Base-by-base conservation (phyloP, 1,284 basidiomycete genomes). In the Porogramme epimiltina region DNA sequence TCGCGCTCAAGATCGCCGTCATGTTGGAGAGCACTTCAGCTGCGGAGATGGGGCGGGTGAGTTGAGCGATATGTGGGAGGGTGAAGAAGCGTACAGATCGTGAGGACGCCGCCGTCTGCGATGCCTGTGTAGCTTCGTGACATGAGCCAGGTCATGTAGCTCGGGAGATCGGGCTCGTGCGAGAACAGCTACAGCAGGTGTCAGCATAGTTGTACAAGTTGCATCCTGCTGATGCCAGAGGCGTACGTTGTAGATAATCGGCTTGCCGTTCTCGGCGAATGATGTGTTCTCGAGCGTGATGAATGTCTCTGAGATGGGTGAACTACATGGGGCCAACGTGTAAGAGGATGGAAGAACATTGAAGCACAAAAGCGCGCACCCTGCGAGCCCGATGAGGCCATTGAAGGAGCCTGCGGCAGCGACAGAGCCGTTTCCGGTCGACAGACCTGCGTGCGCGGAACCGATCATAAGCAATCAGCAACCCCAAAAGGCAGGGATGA, bases 81-180 rank as follows among this genome's bases (percentile, higher is more conserved):
- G 9, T 31, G 28, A 31, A 31, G 28, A 25, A 3, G 52, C 60
- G 16, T 39, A 62, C 64, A 59, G 19, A 64, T 60, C 1, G 61
- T 63, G 52, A 66, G 60, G 11, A 56, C 50, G 22, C 64, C 64
- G 15, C 64, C 64, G 41, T 59, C 52, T 4, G 59, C 49, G 23
- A 56, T 46, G 3, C 62, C 60, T 1, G 49, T 15, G 13, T 58
- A 52, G 2, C 51, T 52, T 2, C 64, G 62, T 4, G 61, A 56
- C 19, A 66, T 54, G 8, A 57, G 50, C 38, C 62, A 59, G 0
- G 62, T 37, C 11, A 61, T 60, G 51, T 58, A 63, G 42, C 58
- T 59, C 0, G 58, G 50, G 22, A 55, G 47, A 19, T 55, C 45
- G 2, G 61, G 61, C 25, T 64, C 51, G 11, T 46, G 41, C 33